These are phyloP conservation scores for Psidium friedrichsthalianum DNA, from an alignment of 345 rosid species.

Conservation along the genomic window DNA sequence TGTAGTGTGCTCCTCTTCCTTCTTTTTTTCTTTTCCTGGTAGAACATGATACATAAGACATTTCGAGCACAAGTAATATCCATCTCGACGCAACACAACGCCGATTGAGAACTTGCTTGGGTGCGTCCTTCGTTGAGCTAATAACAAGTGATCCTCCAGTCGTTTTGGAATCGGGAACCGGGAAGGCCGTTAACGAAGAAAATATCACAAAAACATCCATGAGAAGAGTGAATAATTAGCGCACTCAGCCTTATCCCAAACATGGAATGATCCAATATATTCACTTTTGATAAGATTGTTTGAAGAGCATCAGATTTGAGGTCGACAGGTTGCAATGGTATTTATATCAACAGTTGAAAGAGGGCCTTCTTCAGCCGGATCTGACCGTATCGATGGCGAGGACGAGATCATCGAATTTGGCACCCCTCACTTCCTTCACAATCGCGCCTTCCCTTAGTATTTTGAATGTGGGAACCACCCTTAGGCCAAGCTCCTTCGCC, in stretches of 20 bases:
- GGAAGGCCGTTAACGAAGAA: neutral
- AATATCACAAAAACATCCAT: neutral
- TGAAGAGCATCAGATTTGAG: neutral
- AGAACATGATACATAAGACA: neutral
- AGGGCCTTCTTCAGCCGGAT: conserved; percentile 32
- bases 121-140: neutral
- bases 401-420: conserved; percentile 70
- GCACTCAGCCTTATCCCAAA: neutral
- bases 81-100: neutral
- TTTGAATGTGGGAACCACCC: conserved; percentile 86
- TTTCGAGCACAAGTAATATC: neutral
- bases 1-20: neutral
- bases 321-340: neutral
- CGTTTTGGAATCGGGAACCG: neutral
- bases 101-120: neutral
- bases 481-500: conserved; percentile 91
- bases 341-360: neutral
- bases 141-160: neutral
- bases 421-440: conserved; percentile 73
- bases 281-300: neutral
- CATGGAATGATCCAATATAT: neutral
- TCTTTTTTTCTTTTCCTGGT: neutral
- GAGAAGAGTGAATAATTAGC: neutral
- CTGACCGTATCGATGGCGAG: conserved; percentile 60
- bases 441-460: conserved; percentile 57